A percentile compares a stretch with the other conserved stretches of the same genome.
Conservation (phyloP, 108 stramenopile species). For the Fistulifera solaris region DNA sequence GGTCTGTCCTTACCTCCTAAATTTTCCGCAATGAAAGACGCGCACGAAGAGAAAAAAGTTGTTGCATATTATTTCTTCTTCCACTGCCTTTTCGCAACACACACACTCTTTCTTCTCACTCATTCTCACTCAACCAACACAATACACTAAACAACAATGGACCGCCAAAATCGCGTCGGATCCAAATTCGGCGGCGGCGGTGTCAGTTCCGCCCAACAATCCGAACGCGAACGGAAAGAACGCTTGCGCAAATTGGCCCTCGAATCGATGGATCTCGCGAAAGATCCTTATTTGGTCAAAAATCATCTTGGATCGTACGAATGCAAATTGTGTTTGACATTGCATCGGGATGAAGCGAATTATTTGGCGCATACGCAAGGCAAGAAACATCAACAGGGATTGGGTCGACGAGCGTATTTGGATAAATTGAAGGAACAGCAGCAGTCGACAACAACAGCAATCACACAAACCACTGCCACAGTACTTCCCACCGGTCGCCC, state of each 20-base stretch:
- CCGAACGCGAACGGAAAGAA: conserved; percentile 96
- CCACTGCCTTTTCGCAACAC: too few relatives aligned
- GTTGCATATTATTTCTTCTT: too few relatives aligned
- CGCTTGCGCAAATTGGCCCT: conserved; percentile 91
- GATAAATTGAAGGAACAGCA: conserved; percentile 59
- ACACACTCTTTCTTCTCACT: too few relatives aligned
- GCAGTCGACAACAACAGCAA: conserved; percentile 22
- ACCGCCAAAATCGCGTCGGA: conserved; percentile 96
- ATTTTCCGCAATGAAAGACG: too few relatives aligned
- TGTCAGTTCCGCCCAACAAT: conserved; percentile 74
- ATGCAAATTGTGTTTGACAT: conserved; percentile 97
- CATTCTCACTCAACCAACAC: not conserved
- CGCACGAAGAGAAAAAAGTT: too few relatives aligned
- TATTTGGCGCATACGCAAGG: conserved; percentile 99
- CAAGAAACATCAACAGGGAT: conserved; percentile 95
- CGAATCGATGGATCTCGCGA: conserved; percentile 97
- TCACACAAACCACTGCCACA: conserved; percentile 8
- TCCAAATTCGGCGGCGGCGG: conserved; percentile 98
- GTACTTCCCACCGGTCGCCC: conserved; percentile 1
- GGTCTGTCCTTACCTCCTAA: too few relatives aligned
- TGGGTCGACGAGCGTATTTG: conserved; percentile 82
- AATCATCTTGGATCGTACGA: conserved; percentile 99
- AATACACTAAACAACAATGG: conserved; percentile 29
- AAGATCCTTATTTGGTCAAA: conserved; percentile 98
- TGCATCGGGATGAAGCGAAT: conserved; percentile 98